phyloP scores from a whole-genome alignment of 176 grass and related monocot genomes.

The Oryza longistaminata region DNA sequence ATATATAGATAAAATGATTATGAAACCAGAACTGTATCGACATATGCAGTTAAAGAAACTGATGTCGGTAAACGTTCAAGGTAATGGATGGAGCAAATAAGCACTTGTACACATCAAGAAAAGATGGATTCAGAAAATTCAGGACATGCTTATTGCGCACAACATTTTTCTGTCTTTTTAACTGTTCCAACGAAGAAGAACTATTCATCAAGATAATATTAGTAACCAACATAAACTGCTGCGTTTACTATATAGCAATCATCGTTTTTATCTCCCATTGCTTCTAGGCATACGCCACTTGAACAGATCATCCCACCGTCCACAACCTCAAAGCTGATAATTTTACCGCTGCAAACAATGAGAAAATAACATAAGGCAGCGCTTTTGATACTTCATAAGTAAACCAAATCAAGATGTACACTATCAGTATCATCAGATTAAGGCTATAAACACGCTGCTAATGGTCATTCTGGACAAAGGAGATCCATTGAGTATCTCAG shows the following conservation, averaged over 20 bases:
- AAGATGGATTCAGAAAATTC: neutral
- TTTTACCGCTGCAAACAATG: conserved; percentile 54
- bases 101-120: neutral
- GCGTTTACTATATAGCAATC: conserved; percentile 95
- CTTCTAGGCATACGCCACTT: conserved; percentile 80
- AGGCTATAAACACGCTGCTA: neutral
- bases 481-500: neutral
- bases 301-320: conserved; percentile 95
- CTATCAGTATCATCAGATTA: neutral
- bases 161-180: neutral
- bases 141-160: neutral
- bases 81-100: neutral
- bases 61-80: too few relatives aligned
- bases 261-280: conserved; percentile 96
- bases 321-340: conserved; percentile 76
- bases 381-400: neutral
- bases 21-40: neutral
- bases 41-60: too few relatives aligned
- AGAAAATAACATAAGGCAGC: neutral
- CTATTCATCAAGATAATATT: neutral
- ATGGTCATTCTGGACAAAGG: neutral
- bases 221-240: conserved; percentile 78
- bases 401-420: neutral
- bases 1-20: neutral
- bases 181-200: neutral